Percentiles rank a stretch among this genome's conserved stretches.
phyloP scores from a whole-genome alignment of 2,329 filamentous ascomycete species.

The Triangularia verruculosa region DNA sequence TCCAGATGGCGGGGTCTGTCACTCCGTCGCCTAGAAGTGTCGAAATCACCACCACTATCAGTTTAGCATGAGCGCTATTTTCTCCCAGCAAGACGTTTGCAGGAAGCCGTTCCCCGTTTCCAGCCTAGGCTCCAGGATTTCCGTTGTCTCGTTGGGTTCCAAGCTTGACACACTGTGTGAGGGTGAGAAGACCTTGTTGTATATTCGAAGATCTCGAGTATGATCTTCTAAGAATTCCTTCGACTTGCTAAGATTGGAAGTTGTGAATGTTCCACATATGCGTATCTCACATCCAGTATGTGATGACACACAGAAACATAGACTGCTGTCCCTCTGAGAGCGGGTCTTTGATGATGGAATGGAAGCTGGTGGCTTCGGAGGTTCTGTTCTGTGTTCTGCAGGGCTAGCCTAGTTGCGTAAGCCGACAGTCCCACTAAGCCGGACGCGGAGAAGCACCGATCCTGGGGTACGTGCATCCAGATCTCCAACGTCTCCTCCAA shows the following conservation, averaged over 20 bases:
- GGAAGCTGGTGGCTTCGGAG: background rate
- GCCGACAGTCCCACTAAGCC: slow-evolving; percentile 10
- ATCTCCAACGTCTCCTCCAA: background rate
- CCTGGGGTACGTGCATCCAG: slow-evolving; percentile 4
- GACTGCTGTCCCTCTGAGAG: background rate
- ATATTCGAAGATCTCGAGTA: no score
- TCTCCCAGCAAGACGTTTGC: background rate
- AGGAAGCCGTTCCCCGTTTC: background rate
- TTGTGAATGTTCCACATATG: background rate
- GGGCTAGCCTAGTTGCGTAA: slow-evolving; percentile 2
- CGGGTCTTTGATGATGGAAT: background rate
- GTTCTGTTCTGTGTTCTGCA: slow-evolving; percentile 3
- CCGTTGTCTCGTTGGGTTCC: background rate
- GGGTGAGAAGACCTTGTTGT: background rate
- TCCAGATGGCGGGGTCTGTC: background rate
- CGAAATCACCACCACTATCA: background rate
- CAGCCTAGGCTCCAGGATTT: background rate
- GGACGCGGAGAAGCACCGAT: slow-evolving; percentile 20
- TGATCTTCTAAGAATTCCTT: background rate
- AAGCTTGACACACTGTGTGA: background rate
- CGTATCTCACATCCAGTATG: background rate
- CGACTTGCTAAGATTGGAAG: background rate
- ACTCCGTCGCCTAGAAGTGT: background rate
- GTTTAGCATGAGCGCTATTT: background rate
- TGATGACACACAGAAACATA: background rate